These are phyloP conservation scores for Solanum aculeatissimum DNA, from an alignment of 305 asterid species.

Conservation along the genomic window DNA sequence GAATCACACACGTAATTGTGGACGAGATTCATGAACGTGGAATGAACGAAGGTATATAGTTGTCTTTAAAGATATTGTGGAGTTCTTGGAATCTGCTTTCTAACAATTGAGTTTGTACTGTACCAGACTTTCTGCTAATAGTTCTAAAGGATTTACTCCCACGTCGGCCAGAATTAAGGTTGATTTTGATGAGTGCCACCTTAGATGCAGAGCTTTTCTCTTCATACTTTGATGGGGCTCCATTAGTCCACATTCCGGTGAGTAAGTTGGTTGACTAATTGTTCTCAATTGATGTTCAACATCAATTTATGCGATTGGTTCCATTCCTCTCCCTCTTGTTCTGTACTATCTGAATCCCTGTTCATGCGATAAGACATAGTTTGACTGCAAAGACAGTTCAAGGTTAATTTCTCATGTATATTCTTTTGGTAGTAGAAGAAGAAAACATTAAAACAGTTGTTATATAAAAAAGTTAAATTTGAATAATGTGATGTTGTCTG, in stretches of 20 bases:
- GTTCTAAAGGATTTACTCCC: conserved; percentile 88
- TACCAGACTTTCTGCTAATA: conserved; percentile 87
- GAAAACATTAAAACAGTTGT: not conserved
- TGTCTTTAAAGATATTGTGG: conserved; percentile 4
- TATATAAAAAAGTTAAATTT: not conserved
- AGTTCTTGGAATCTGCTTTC: not conserved
- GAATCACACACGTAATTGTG: conserved; percentile 79
- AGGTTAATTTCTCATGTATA: not conserved
- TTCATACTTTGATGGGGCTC: conserved; percentile 77
- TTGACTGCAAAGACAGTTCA: not conserved
- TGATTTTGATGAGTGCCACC: conserved; percentile 98
- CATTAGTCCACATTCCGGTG: conserved; percentile 70
- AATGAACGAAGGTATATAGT: conserved; percentile 75
- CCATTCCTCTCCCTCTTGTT: not conserved
- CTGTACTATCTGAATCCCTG: not conserved
- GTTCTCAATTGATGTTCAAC: not conserved
- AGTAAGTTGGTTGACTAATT: conserved; percentile 9
- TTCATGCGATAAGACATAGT: not conserved
- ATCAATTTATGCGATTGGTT: not conserved
- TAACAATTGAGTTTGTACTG: conserved; percentile 16
- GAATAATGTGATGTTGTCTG: not conserved
- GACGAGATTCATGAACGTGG: conserved; percentile 99
- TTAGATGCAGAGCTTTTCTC: conserved; percentile 88
- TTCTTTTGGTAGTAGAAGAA: not conserved
- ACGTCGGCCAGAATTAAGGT: conserved; percentile 77